A percentile compares a stretch with the other conserved stretches of the same genome.
Evolutionary conservation across 352 stramenopile genomes (phyloP).

Genomic region (Phytophthora fragariae): DNA sequence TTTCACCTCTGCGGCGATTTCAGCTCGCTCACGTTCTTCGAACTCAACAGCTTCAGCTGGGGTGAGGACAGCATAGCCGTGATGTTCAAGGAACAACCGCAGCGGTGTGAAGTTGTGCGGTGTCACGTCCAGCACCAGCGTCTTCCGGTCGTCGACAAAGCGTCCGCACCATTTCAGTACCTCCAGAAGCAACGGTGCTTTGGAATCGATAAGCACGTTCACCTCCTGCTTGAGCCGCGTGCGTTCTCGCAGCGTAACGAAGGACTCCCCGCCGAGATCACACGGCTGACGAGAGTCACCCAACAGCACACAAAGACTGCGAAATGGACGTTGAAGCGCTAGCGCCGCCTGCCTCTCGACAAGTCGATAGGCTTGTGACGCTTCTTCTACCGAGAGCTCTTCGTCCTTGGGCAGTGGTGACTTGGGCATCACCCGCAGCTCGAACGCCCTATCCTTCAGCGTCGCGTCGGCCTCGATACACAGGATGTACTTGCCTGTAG

Average conservation of each 20-base stretch:
- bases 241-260: slow-evolving; percentile 60
- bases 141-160: slow-evolving; percentile 63
- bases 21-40: slow-evolving; percentile 30
- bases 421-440: slow-evolving; percentile 41
- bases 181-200: slow-evolving; percentile 59
- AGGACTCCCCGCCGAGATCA: slow-evolving; percentile 56
- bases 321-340: slow-evolving; percentile 57
- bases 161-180: slow-evolving; percentile 65
- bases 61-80: slow-evolving; percentile 59
- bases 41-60: slow-evolving; percentile 51
- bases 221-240: slow-evolving; percentile 67
- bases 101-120: slow-evolving; percentile 58
- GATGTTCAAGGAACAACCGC: slow-evolving; percentile 48
- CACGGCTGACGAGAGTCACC: slow-evolving; percentile 62
- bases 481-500: slow-evolving; percentile 69
- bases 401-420: slow-evolving; percentile 30
- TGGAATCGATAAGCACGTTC: slow-evolving; percentile 75
- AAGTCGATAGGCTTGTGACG: slow-evolving; percentile 66
- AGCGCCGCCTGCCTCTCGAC: slow-evolving; percentile 58
- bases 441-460: slow-evolving; percentile 57
- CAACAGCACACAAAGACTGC: slow-evolving; percentile 64
- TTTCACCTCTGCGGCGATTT: slow-evolving; percentile 33
- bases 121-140: slow-evolving; percentile 65
- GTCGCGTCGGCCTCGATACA: slow-evolving; percentile 73
- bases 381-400: slow-evolving; percentile 70